phyloP scores from a whole-genome alignment of 2,329 filamentous ascomycete species.

The Xylogone sp. region DNA sequence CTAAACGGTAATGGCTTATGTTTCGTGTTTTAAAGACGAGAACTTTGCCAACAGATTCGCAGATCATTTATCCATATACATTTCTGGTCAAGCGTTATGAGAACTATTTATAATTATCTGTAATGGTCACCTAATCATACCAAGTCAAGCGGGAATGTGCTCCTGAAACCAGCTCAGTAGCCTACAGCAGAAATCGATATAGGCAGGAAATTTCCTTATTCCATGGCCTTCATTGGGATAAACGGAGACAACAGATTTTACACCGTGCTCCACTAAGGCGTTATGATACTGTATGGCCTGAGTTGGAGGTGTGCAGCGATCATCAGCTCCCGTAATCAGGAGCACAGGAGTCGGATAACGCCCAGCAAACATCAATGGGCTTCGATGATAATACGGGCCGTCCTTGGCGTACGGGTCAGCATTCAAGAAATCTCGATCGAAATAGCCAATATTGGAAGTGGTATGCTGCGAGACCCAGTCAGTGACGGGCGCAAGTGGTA shows the following conservation, averaged over 20 bases:
- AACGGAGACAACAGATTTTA: background rate
- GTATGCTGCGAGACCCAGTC: background rate
- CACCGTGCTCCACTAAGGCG: background rate
- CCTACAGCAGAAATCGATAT: background rate
- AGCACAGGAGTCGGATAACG: background rate
- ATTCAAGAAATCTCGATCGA: background rate
- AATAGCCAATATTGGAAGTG: background rate
- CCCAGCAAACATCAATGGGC: conserved; percentile 8
- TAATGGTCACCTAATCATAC: background rate
- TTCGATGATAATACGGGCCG: background rate
- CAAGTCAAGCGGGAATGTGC: background rate
- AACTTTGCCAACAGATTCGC: too few relatives aligned
- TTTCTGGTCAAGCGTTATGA: too few relatives aligned
- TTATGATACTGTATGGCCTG: conserved; percentile 2
- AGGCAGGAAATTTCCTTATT: background rate
- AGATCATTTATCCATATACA: too few relatives aligned
- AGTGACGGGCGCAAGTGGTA: background rate
- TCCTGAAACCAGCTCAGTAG: background rate
- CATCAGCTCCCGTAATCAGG: background rate
- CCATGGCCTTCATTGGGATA: conserved; percentile 3
- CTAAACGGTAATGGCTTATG: too few relatives aligned
- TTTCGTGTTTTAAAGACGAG: too few relatives aligned
- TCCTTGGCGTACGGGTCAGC: background rate
- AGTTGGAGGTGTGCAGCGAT: background rate
- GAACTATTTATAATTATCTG: too few relatives aligned